These are phyloP conservation scores for Hibiscus tridactylites DNA, from an alignment of 345 rosid species.

Conservation along the genomic window DNA sequence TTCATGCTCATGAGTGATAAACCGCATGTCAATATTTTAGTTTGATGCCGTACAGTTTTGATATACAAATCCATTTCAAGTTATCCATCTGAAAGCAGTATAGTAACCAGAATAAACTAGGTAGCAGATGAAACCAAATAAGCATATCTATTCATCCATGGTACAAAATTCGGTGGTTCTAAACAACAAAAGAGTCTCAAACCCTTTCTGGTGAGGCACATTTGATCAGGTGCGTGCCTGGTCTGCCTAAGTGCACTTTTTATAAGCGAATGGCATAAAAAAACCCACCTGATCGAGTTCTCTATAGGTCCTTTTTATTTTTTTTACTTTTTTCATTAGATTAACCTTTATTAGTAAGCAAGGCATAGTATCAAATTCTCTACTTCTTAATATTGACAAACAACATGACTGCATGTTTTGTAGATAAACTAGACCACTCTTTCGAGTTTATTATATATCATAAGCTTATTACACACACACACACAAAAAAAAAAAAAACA, in stretches of 20 bases:
- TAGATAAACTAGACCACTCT: neutral
- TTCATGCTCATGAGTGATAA: neutral
- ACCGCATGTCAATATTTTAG: neutral
- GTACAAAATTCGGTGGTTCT: neutral
- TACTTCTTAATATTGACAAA: neutral
- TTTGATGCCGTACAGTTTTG: neutral
- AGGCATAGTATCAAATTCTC: neutral
- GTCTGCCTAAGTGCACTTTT: neutral
- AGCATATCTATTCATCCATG: neutral
- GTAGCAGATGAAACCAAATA: neutral
- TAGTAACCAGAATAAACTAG: neutral
- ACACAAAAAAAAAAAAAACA: neutral
- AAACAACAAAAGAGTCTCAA: neutral
- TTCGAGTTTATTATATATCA: neutral
- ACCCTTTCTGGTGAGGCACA: neutral
- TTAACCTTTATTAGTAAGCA: neutral
- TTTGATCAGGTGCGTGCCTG: neutral
- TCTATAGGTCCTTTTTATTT: neutral
- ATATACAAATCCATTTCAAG: neutral
- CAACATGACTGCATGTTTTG: neutral
- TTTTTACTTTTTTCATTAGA: neutral
- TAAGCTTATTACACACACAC: neutral
- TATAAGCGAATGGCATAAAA: neutral
- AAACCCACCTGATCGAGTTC: neutral
- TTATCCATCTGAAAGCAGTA: neutral